A percentile compares a stretch with the other conserved stretches of the same genome.
Evolutionary conservation across 306 rosid genomes (phyloP).

Genomic region (Prunus campanulata): DNA sequence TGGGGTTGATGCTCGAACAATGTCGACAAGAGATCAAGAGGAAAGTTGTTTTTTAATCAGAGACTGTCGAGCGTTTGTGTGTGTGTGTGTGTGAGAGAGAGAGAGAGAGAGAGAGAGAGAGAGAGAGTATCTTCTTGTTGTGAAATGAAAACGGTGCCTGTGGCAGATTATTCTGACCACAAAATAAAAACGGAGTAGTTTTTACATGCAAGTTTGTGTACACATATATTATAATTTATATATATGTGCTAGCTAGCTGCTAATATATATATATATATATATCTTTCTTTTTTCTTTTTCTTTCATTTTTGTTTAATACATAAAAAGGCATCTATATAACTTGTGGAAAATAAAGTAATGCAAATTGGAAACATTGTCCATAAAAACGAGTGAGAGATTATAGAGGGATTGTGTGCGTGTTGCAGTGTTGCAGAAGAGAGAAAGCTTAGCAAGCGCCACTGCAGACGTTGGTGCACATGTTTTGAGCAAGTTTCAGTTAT

Average conservation of each 20-base stretch:
- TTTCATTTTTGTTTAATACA: neutral
- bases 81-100: neutral
- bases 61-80: neutral
- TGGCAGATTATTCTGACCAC: slow-evolving; percentile 12
- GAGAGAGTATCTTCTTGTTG: neutral
- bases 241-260: neutral
- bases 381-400: neutral
- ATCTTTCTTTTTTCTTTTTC: too few relatives aligned
- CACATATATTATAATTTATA: neutral
- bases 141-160: slow-evolving; percentile 1
- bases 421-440: neutral
- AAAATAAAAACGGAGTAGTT: neutral
- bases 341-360: too few relatives aligned
- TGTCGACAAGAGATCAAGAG: neutral
- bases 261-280: neutral
- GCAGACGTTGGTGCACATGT: slow-evolving; percentile 15
- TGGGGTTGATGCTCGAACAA: neutral
- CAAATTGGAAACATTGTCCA: neutral
- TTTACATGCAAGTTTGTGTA: slow-evolving; percentile 8
- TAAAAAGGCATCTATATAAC: neutral
- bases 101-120: neutral
- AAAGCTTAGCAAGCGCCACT: neutral
- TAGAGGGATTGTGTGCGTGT: neutral
- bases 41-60: neutral
- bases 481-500: slow-evolving; percentile 5